Conservation (phyloP, 1,284 basidiomycete species). For the Psilocybe mexicana region DNA sequence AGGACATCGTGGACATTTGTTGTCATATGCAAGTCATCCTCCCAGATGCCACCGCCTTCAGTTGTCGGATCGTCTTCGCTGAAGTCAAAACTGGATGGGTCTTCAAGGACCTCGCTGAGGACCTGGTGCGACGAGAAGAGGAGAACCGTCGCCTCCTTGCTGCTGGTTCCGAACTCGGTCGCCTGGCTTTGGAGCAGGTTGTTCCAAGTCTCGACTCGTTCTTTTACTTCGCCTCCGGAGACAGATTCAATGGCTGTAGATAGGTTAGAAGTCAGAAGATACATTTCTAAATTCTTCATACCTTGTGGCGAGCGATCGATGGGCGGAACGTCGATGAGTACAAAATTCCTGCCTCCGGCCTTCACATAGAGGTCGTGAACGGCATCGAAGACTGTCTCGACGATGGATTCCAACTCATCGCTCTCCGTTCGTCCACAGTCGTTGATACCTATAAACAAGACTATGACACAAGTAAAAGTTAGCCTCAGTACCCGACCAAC, state of each 20-base stretch:
- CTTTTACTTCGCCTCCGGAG: no score
- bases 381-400: conserved; percentile 25
- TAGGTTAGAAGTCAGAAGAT: background rate
- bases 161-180: conserved; percentile 23
- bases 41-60: conserved; percentile 36
- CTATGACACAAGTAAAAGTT: conserved; percentile 4
- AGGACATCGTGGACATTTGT: conserved; percentile 31
- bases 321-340: conserved; percentile 33
- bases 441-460: conserved; percentile 27
- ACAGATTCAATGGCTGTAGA: conserved; percentile 4
- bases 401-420: conserved; percentile 22
- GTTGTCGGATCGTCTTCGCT: conserved; percentile 22
- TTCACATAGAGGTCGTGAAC: conserved; percentile 25
- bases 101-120: conserved; percentile 34
- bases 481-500: background rate
- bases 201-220: conserved; percentile 34
- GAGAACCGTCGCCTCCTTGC: conserved; percentile 23
- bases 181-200: conserved; percentile 21
- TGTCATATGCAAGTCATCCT: conserved; percentile 37
- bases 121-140: conserved; percentile 34
- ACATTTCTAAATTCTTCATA: background rate
- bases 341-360: conserved; percentile 26
- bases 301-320: conserved; percentile 29
- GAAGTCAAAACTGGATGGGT: conserved; percentile 31
- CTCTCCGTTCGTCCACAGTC: conserved; percentile 15